These are phyloP conservation scores for Wickerhamiella infanticola DNA, from an alignment of 1,139 yeast species.

Conservation along the genomic window DNA sequence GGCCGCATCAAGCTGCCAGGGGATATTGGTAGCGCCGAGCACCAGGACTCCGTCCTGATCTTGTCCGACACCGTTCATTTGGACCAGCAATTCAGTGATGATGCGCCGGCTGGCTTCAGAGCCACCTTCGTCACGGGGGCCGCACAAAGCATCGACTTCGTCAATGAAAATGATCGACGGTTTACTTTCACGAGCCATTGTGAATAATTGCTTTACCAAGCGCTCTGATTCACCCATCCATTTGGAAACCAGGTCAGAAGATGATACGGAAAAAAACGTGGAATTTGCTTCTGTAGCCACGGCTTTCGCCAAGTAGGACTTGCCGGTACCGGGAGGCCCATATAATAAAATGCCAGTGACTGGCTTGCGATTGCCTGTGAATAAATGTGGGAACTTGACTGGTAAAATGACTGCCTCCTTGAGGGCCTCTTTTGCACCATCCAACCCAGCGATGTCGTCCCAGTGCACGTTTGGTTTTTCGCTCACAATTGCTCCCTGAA, in stretches of 20 bases:
- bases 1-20: slow-evolving; percentile 98
- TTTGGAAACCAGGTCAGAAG: slow-evolving; percentile 84
- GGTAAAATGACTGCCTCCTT: slow-evolving; percentile 97
- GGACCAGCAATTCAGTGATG: slow-evolving; percentile 89
- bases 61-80: slow-evolving; percentile 98
- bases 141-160: slow-evolving; percentile 96
- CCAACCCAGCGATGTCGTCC: slow-evolving; percentile 93
- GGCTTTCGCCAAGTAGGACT: slow-evolving; percentile 93
- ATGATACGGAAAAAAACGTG: slow-evolving; percentile 83
- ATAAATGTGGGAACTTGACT: slow-evolving; percentile 81
- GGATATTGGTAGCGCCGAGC: slow-evolving; percentile 94
- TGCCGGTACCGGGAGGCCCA: slow-evolving; percentile 99
- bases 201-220: slow-evolving; percentile 75
- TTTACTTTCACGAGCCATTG: slow-evolving; percentile 70
- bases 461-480: slow-evolving; percentile 88
- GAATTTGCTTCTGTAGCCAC: slow-evolving; percentile 95
- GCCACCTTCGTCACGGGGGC: slow-evolving; percentile 97
- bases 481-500: slow-evolving; percentile 80
- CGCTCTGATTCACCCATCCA: slow-evolving; percentile 85
- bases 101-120: slow-evolving; percentile 93
- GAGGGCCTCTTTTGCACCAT: slow-evolving; percentile 71
- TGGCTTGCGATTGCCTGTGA: slow-evolving; percentile 85
- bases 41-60: slow-evolving; percentile 88
- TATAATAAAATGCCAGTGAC: slow-evolving; percentile 90
- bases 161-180: slow-evolving; percentile 94